Evolutionary conservation across 495 filamentous ascomycete genomes (phyloP), one percentile per base, ranked within the genome.

Genomic region (Parathielavia hyrcaniae): DNA sequence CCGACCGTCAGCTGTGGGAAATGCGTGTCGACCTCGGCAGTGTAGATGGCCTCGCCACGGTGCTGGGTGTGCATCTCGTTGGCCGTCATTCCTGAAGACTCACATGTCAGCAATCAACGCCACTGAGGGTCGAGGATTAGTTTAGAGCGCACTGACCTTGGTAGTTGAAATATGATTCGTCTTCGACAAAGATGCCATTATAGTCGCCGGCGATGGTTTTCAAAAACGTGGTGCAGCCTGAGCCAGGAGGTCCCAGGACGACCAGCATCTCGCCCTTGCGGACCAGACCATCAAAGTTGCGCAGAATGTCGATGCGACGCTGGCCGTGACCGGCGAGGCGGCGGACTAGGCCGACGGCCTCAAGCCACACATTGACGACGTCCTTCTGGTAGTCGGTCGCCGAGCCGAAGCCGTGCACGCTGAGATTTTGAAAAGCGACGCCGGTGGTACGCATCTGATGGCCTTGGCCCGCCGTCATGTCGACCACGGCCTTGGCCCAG

Each of bases 301-400:
- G 82, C 59, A 92, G 67, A 58, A 93, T 89, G 60, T 90, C 84
- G 55, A 91, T 88, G 59, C 86, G 84, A 53, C 81, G 81, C 61
- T 81, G 70, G 5, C 76, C 73, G 8, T 56, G 53, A 26, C 82
- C 83, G 16, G 85, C 60, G 1, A 77, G 16, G 50, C 73, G 76
- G 39, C 78, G 76, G 5, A 77, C 54, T 44, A 75, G 62, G 4
- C 78, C 76, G 26, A 72, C 64, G 9, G 64, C 69, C 48, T 83
- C 81, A 35, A 88, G 68, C 78, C 81, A 85, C 43, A 84, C 70
- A 65, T 87, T 88, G 50, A 74, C 70, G 45, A 87, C 79, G 64
- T 83, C 79, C 74, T 91, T 91, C 68, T 93, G 89, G 65, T 88
- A 92, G 70, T 91, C 88, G 2, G 87, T 88, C 1, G 86, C 74